Base-by-base conservation (phyloP, 352 stramenopile species). In the Phytophthora macrochlamydospora region DNA sequence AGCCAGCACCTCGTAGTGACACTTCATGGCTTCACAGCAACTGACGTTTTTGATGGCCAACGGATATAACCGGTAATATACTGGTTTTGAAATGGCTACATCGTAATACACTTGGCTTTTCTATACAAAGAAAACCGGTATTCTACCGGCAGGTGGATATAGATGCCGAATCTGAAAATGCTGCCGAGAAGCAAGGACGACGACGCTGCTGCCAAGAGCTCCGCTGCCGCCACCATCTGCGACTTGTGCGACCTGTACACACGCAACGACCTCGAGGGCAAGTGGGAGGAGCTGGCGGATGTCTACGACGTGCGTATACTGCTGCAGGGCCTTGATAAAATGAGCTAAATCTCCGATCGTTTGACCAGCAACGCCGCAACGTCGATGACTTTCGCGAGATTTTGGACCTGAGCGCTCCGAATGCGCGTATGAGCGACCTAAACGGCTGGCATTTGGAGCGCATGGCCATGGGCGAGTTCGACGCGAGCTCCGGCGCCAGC, bases 1-100 rank as follows among this genome's bases (percentile, higher is more conserved):
- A 32, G 63, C 69, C 31, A 95, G 82, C 68, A 94, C 88, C 38
- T 93, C 88, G 65, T 95, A 95, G 78, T 94, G 84, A 58, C 88
- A 95, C 30, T 71, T 85, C 85, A 95, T 92, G 28, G 7, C 30
- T 42, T 35, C 33, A 40, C 35, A 40, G 35, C 35, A 11, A 40
- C 6, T 49, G 40, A 24, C 40, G 14, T 13, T 29, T 4, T 49
- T 49, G 43, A 49, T 49, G 43, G 43, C 43, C 43, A 49, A 49
- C 3, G 18, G 13, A 14, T 13, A n/a, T 49, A 49, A 49, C 13
- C 40, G 40, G 40, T 46, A 46, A 24, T 13, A 46, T 6, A 46
- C 40, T 13, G 9, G 40, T 40, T 40, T 40, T 6, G 9, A 6
- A 11, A 40, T 40, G 6, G 35, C 35, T 40, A 11, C 9, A 11